Conservation (phyloP, 345 rosid species). For the Salix brachista region DNA sequence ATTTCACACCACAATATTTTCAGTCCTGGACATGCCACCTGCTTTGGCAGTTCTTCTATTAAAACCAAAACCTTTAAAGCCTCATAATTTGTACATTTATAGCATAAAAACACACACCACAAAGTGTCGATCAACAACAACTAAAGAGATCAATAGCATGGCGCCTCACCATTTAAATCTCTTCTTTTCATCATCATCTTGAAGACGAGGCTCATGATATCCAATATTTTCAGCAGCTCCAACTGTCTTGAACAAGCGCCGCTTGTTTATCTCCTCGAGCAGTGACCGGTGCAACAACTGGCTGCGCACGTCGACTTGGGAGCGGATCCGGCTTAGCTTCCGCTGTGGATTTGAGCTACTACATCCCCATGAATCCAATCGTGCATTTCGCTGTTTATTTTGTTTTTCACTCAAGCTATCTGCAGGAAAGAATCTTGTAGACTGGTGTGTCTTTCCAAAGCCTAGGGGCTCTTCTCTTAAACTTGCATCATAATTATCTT, state of each 20-base stretch:
- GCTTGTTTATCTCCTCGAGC: slow-evolving; percentile 63
- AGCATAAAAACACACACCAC: neutral
- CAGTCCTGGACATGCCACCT: neutral
- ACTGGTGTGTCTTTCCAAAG: slow-evolving; percentile 21
- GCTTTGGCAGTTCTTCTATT: neutral
- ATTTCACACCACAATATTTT: neutral
- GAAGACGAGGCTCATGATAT: slow-evolving; percentile 34
- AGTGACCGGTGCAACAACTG: slow-evolving; percentile 69
- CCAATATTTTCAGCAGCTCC: slow-evolving; percentile 61
- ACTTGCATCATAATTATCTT: slow-evolving; percentile 31
- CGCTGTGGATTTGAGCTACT: slow-evolving; percentile 10
- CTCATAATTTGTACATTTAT: neutral
- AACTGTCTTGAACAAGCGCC: slow-evolving; percentile 62
- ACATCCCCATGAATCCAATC: slow-evolving; percentile 13
- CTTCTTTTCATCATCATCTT: slow-evolving; percentile 10
- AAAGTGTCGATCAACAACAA: neutral
- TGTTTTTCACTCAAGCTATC: slow-evolving; percentile 7
- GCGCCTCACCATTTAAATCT: slow-evolving; percentile 3
- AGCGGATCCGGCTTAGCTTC: slow-evolving; percentile 41
- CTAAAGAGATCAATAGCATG: neutral
- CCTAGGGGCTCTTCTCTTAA: slow-evolving; percentile 20
- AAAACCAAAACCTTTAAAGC: neutral
- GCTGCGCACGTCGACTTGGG: slow-evolving; percentile 67
- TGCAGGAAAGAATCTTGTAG: slow-evolving; percentile 43
- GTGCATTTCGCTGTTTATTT: neutral